Evolutionary conservation across 1,284 basidiomycete species (phyloP), one percentile per base, ranked within the genome.

Genomic region (Irpex sp.): DNA sequence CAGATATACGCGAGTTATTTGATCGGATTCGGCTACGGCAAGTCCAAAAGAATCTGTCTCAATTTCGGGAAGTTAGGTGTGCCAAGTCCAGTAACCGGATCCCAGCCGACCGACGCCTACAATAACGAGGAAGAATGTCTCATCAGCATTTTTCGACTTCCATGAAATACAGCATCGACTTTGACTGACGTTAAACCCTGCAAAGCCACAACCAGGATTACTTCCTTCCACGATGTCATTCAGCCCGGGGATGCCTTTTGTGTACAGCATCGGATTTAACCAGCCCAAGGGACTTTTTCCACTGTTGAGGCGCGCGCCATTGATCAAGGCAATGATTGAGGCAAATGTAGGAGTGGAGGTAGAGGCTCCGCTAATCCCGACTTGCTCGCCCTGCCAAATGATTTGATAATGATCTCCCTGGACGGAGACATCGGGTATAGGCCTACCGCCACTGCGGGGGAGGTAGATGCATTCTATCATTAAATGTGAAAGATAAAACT

Each of bases 361-460:
- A 1, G 84, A 86, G 0, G 87, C 88, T 11, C 86, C 87, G 33
- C 78, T 80, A 61, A 85, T 73, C 2, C 68, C 68, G 3, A 31
- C 60, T 1, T 70, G 50, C 0, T 46, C 8, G 6, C 80, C 81
- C 54, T 69, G 58, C 51, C 72, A 69, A 67, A 74, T 77, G 51
- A 83, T 74, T 6, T 72, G 69, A 75, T 79, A 84, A 49, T 72
- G 69, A 35, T 71, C 66, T 1, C 79, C 81, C 69, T 87, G 85
- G 0, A 87, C 87, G 0, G 88, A 75, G 5, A 90, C 82, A 61
- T 90, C 89, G 1, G 88, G 88, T 63, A 78, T 75, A 3, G 21
- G 46, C 3, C 15, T 11, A 17, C 37, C 8, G 0, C 26, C 19
- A 11, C 11, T 19, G n/a, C 4, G 26, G 33, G 21, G n/a, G 13